phyloP scores from a whole-genome alignment of 306 rosid genomes.

The Pueraria montana region DNA sequence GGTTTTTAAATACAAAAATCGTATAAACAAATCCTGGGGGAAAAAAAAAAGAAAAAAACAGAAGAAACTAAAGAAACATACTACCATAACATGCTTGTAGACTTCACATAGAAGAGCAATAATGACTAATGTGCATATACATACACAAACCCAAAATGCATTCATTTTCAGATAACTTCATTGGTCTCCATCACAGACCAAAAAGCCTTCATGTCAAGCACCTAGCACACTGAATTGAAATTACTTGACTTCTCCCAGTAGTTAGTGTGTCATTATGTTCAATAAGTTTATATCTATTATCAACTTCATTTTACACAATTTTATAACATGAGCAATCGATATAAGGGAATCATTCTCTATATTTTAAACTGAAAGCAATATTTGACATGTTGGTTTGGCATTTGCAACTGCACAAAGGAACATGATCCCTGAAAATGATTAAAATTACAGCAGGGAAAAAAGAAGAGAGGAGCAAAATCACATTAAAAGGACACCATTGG shows the following conservation, averaged over 20 bases:
- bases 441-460: slow-evolving; percentile 54
- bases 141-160: neutral
- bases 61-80: too few relatives aligned
- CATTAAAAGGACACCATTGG: slow-evolving; percentile 46
- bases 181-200: neutral
- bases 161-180: neutral
- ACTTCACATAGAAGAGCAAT: too few relatives aligned
- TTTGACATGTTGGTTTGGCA: neutral
- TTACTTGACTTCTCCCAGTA: neutral
- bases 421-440: slow-evolving; percentile 51
- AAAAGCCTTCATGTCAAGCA: too few relatives aligned
- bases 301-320: neutral
- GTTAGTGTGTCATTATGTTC: neutral
- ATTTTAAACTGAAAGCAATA: slow-evolving; percentile 30
- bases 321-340: slow-evolving; percentile 7
- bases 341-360: neutral
- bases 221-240: neutral
- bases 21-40: too few relatives aligned
- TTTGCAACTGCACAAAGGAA: slow-evolving; percentile 52
- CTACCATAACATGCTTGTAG: too few relatives aligned
- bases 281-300: neutral
- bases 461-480: slow-evolving; percentile 39
- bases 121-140: too few relatives aligned
- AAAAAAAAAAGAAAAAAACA: too few relatives aligned
- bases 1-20: too few relatives aligned